These are phyloP conservation scores for Pistacia atlantica DNA, from an alignment of 345 rosid species.

Conservation along the genomic window DNA sequence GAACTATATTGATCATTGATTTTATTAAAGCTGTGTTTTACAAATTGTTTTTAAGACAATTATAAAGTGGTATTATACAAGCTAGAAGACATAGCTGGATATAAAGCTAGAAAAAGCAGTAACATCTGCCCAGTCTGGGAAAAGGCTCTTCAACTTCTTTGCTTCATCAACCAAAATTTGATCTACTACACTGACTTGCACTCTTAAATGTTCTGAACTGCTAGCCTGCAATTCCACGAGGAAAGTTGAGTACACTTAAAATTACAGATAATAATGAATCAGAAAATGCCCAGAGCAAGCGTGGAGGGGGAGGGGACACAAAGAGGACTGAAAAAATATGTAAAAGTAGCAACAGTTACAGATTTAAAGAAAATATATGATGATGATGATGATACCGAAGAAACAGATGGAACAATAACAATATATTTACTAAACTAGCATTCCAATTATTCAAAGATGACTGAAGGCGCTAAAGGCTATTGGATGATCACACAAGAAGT, in stretches of 20 bases:
- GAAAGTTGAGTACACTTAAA: neutral
- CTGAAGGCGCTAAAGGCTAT: neutral
- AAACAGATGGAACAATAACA: too few species aligned
- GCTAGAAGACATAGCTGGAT: slow-evolving; percentile 70
- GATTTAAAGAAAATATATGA: neutral
- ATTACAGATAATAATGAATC: neutral
- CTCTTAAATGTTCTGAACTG: slow-evolving; percentile 51
- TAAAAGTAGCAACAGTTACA: neutral
- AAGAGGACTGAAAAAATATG: neutral
- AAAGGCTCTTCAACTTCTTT: slow-evolving; percentile 60
- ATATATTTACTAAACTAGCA: neutral
- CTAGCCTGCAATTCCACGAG: slow-evolving; percentile 49
- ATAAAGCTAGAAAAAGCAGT: slow-evolving; percentile 66
- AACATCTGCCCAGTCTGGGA: slow-evolving; percentile 89
- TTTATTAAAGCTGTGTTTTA: neutral
- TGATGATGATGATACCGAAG: neutral
- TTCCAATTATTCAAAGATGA: neutral
- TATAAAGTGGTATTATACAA: neutral
- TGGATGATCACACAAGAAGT: neutral
- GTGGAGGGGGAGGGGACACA: neutral
- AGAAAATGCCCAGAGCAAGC: neutral
- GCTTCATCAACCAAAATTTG: slow-evolving; percentile 66
- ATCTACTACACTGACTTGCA: slow-evolving; percentile 82
- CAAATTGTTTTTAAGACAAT: neutral
- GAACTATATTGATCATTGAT: neutral